Percentiles rank a stretch among this genome's conserved stretches.
phyloP scores from a whole-genome alignment of 2,329 filamentous ascomycete species.

The Fusarium sp. region DNA sequence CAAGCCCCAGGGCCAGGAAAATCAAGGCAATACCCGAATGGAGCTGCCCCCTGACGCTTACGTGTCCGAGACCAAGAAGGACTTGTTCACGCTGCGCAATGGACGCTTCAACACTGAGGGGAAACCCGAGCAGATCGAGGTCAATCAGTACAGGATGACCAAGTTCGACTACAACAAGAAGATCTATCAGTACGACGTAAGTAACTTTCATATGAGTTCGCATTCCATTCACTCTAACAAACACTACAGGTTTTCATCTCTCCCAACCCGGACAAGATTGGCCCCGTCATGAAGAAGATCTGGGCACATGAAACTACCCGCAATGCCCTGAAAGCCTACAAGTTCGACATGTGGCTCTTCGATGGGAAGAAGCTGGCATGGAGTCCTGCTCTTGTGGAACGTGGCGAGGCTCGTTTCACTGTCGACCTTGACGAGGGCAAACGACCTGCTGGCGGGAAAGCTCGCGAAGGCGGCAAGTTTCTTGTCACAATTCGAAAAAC shows the following conservation, averaged over 20 bases:
- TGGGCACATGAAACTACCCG: constrained; percentile 75
- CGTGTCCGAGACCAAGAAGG: constrained; percentile 46
- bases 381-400: constrained; percentile 57
- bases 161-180: constrained; percentile 64
- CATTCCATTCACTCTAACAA: constrained; percentile 11
- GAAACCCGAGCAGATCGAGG: constrained; percentile 60
- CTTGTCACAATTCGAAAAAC: constrained; percentile 71
- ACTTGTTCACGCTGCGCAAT: constrained; percentile 47
- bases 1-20: constrained; percentile 41
- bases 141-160: constrained; percentile 81
- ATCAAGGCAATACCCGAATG: constrained; percentile 57
- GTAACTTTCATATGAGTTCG: constrained; percentile 46
- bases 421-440: constrained; percentile 79
- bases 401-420: constrained; percentile 61
- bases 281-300: constrained; percentile 75
- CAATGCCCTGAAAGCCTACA: constrained; percentile 58
- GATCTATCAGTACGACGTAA: constrained; percentile 87
- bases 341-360: constrained; percentile 69
- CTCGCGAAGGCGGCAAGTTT: constrained; percentile 59
- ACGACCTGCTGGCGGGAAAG: constrained; percentile 49
- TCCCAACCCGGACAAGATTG: constrained; percentile 67
- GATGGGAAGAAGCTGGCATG: constrained; percentile 90
- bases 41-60: constrained; percentile 69
- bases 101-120: constrained; percentile 65
- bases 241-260: constrained; percentile 68